These are phyloP conservation scores for Glebionis coronaria DNA, from an alignment of 129 eudicot species.

Conservation along the genomic window DNA sequence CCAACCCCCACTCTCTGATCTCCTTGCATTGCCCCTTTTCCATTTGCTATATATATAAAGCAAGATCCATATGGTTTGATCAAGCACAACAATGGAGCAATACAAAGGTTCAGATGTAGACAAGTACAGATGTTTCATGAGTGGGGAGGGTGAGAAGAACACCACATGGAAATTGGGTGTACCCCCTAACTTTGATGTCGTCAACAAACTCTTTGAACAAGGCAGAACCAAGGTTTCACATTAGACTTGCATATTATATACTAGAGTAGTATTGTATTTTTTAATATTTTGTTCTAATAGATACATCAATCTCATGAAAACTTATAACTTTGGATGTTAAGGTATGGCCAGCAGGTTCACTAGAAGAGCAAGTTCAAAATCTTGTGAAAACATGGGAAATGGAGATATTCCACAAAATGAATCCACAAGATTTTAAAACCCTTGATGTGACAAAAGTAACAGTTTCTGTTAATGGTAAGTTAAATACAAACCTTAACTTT, in stretches of 20 bases:
- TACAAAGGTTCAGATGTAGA: constrained; percentile 38
- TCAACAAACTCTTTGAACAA: constrained; percentile 82
- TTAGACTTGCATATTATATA: too few relatives aligned
- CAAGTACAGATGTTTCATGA: constrained; percentile 58
- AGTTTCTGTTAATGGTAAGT: too few relatives aligned
- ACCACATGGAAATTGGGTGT: constrained; percentile 60
- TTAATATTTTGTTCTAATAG: too few relatives aligned
- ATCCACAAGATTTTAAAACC: too few relatives aligned
- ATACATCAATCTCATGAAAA: too few relatives aligned
- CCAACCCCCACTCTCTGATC: neutral
- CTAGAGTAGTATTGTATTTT: too few relatives aligned
- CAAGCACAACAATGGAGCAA: constrained; percentile 25
- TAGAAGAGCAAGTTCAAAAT: too few relatives aligned
- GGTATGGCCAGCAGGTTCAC: constrained; percentile 71
- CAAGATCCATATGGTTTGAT: neutral
- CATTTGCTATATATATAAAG: neutral
- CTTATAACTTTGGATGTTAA: constrained; percentile 18
- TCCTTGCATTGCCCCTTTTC: neutral
- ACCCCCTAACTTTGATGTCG: constrained; percentile 81
- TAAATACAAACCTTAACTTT: too few relatives aligned
- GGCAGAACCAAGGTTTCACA: constrained; percentile 82
- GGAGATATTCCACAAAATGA: too few relatives aligned
- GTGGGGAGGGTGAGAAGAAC: constrained; percentile 67
- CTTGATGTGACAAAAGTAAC: too few relatives aligned
- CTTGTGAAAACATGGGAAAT: too few relatives aligned